Conservation (phyloP, 768 basidiomycete genomes). For the Nidula microcarpa region DNA sequence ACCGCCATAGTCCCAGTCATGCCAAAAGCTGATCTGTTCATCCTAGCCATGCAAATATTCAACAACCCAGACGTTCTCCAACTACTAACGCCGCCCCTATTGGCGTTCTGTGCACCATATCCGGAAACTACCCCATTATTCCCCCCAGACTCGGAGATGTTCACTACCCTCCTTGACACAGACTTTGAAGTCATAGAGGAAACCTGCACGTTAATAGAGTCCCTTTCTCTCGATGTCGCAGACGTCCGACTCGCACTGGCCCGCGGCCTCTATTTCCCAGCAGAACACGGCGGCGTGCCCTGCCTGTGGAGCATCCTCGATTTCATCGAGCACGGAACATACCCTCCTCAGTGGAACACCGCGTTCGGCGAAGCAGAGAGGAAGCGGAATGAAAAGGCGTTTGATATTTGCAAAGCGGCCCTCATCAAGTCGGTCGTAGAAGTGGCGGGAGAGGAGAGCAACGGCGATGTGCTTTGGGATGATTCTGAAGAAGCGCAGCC, state of each 20-base stretch:
- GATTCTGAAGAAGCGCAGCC: slow-evolving; percentile 49
- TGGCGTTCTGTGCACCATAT: slow-evolving; percentile 58
- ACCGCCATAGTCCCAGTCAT: slow-evolving; percentile 4
- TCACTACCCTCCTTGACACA: slow-evolving; percentile 47
- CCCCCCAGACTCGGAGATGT: slow-evolving; percentile 32
- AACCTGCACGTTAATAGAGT: slow-evolving; percentile 71
- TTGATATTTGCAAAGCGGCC: slow-evolving; percentile 82
- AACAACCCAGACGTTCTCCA: slow-evolving; percentile 62
- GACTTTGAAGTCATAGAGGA: slow-evolving; percentile 77
- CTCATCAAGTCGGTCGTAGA: slow-evolving; percentile 85
- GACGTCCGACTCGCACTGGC: slow-evolving; percentile 72
- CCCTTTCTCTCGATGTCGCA: slow-evolving; percentile 74
- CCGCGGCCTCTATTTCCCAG: slow-evolving; percentile 56
- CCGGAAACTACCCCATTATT: slow-evolving; percentile 33
- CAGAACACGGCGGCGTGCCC: slow-evolving; percentile 50
- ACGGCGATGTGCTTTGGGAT: slow-evolving; percentile 77
- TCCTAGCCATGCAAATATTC: slow-evolving; percentile 53
- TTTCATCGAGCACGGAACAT: slow-evolving; percentile 72
- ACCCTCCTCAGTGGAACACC: slow-evolving; percentile 62
- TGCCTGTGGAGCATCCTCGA: slow-evolving; percentile 63
- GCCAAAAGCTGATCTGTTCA: not conserved
- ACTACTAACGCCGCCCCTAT: slow-evolving; percentile 54
- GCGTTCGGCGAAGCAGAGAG: slow-evolving; percentile 46
- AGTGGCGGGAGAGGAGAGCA: slow-evolving; percentile 77
- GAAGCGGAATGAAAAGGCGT: slow-evolving; percentile 62